Base-by-base conservation (phyloP, 208 protist genomes). In the Acanthamoeba healyi region DNA sequence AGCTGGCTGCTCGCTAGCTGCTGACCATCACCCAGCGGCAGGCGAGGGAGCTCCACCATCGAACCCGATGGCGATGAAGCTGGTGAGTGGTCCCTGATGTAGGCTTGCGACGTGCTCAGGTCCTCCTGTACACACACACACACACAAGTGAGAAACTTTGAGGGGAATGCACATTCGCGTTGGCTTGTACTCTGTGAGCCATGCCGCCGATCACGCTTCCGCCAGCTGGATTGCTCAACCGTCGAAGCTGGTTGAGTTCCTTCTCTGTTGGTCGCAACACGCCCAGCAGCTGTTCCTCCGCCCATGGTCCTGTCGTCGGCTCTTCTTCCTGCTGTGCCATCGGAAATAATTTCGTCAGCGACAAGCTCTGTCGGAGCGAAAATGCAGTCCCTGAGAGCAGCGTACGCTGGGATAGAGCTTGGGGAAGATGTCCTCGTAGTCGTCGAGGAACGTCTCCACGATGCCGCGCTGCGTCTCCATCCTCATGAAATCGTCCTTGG, bases 381-480 rank as follows among this genome's bases (percentile, higher is more conserved):
- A 4, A 70, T 4, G 10, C 7, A 26, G 5, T 91, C 49, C 5
- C 4, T 63, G 32, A 90, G 14, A 19, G 32, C 22, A 24, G 42
- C 40, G 29, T 70, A 49, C 32, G 84, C 6, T 49, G 40, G 86
- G 38, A 38, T 42, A 77, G 58, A 92, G 40, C 61, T 92, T 74
- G 24, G 86, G 86, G 36, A 92, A 92, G 32, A 92, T 92, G 86
- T 58, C 40, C 17, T 92, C 86, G 63, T 92, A 92, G 56, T 92
- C 86, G n/a, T 92, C 86, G 36, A 92, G 63, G 61, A 92, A 92
- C 24, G 86, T 92, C 36, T 92, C 86, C 7, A 92, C 86, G 74
- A 92, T 92, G 22, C 36, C 49, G 17, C 86, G 54, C 24, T 92
- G 86, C 3, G 61, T 74, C n/a, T 42, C 86, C 49, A 77, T 77